These are phyloP conservation scores for Fistulinella cinereoalba DNA, from an alignment of 1,284 basidiomycete genomes.

Conservation along the genomic window DNA sequence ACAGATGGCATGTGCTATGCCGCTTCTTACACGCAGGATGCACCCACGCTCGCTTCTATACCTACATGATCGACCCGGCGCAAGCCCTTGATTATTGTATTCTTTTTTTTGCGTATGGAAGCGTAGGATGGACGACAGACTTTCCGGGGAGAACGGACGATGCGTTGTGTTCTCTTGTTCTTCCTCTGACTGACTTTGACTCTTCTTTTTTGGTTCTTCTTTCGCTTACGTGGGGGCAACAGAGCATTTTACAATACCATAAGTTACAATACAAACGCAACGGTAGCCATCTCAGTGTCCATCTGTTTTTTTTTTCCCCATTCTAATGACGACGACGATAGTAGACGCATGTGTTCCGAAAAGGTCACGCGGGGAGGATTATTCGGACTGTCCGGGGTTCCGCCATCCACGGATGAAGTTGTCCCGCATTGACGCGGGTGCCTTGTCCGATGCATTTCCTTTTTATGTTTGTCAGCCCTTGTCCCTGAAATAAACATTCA, in stretches of 20 bases:
- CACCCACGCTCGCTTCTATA: neutral
- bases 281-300: neutral
- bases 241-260: no score
- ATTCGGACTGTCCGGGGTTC: constrained; percentile 29
- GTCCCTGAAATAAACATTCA: no score
- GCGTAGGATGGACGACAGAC: constrained; percentile 25
- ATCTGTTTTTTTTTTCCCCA: constrained; percentile 12
- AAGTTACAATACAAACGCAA: constrained; percentile 28
- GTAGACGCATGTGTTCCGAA: neutral
- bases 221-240: no score
- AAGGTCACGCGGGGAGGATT: no score
- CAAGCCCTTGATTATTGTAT: constrained; percentile 18
- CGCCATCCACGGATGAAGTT: neutral
- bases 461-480: no score
- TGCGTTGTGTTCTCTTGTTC: neutral
- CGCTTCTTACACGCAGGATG: constrained; percentile 2
- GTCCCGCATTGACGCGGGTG: constrained; percentile 13
- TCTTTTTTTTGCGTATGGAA: constrained; percentile 24
- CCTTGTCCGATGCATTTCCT: constrained; percentile 2
- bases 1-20: constrained; percentile 11
- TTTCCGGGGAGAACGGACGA: constrained; percentile 16
- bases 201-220: constrained; percentile 8
- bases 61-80: constrained; percentile 5
- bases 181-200: constrained; percentile 5
- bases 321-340: constrained; percentile 25